Conservation (phyloP, 1,284 basidiomycete genomes). For the Ustilago xerochloae region DNA sequence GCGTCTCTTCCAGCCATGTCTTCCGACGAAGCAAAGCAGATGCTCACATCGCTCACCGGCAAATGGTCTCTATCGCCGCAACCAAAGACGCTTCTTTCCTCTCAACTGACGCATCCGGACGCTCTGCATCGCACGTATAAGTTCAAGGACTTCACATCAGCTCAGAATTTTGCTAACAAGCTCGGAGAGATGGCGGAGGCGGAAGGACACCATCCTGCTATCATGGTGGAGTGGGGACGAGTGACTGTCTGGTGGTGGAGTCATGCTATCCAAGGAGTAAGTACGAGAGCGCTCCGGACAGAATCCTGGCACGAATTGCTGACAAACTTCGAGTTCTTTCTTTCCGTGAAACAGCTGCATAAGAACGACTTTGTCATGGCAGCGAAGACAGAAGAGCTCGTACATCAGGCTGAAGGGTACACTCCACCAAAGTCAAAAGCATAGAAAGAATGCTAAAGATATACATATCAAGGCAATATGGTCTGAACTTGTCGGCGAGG, state of each 20-base stretch:
- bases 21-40: slow-evolving; percentile 13
- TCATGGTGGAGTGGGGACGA: slow-evolving; percentile 65
- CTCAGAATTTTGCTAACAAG: slow-evolving; percentile 47
- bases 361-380: slow-evolving; percentile 67
- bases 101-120: slow-evolving; percentile 20
- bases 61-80: slow-evolving; percentile 55
- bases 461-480: background rate
- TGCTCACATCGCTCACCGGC: slow-evolving; percentile 33
- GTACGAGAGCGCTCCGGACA: slow-evolving; percentile 11
- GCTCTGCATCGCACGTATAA: slow-evolving; percentile 57
- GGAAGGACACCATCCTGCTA: slow-evolving; percentile 62
- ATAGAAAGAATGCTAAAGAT: background rate
- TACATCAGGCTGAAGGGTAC: slow-evolving; percentile 47
- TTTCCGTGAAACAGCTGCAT: slow-evolving; percentile 50
- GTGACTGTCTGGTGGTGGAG: slow-evolving; percentile 67
- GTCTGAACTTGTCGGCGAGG: background rate
- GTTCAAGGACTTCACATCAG: slow-evolving; percentile 59
- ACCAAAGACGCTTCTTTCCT: slow-evolving; percentile 32
- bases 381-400: slow-evolving; percentile 62
- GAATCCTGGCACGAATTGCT: background rate
- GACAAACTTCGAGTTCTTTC: background rate
- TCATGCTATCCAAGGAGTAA: slow-evolving; percentile 62
- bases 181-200: slow-evolving; percentile 57
- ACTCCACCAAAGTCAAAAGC: slow-evolving; percentile 39
- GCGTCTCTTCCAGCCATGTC: slow-evolving; percentile 24